Conservation (phyloP, 73 alveolate species). For the Paraurostyla sp. region DNA sequence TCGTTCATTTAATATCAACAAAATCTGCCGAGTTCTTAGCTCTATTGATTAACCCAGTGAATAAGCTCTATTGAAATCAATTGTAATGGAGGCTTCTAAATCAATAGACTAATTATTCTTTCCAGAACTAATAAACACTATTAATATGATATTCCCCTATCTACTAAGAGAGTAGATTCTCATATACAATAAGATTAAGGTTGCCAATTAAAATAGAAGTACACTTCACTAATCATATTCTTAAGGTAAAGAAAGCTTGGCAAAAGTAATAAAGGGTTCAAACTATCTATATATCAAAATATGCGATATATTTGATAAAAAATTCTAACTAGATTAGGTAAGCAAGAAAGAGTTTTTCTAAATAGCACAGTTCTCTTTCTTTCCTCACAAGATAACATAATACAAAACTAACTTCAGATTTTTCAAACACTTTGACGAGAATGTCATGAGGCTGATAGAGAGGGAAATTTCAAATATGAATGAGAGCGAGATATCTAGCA, state of each 20-base stretch:
- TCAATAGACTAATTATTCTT: background rate
- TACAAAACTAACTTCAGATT: background rate
- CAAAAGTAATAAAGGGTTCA: too few relatives aligned
- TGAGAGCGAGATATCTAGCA: background rate
- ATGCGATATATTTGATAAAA: background rate
- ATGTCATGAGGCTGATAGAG: background rate
- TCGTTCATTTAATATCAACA: background rate
- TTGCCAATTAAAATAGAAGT: background rate
- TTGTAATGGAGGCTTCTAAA: background rate
- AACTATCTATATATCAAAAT: background rate
- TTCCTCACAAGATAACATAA: background rate
- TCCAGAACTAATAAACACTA: background rate
- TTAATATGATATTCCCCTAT: background rate
- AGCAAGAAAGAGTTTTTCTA: background rate
- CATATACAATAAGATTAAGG: background rate
- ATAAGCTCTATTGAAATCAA: background rate
- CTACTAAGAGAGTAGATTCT: background rate
- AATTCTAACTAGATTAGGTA: background rate
- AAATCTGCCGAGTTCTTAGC: background rate
- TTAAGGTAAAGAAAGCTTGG: too few relatives aligned
- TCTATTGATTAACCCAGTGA: background rate
- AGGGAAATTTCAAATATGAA: background rate
- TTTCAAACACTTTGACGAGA: conserved; percentile 1
- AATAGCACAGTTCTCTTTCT: background rate
- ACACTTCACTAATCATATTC: background rate